Conservation (phyloP, 805 yeast species). For the Isabelozyma pseudorhagii region DNA sequence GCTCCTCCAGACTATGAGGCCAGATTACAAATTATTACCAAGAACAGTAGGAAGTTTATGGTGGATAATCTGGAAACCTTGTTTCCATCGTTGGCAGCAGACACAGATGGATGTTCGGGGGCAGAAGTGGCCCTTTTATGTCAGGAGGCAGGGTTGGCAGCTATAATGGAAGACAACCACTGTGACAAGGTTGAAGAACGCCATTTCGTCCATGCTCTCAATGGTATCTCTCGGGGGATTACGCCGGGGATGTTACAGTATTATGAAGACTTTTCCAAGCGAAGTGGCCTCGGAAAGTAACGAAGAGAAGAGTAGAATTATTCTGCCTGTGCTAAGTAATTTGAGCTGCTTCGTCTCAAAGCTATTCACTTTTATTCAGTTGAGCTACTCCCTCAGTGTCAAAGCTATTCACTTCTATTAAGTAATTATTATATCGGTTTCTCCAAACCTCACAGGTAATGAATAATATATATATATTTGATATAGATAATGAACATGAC, state of each 20-base stretch:
- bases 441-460: not conserved
- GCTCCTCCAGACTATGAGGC: constrained; percentile 87
- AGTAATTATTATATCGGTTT: not conserved
- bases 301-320: not conserved
- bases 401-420: not conserved
- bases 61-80: constrained; percentile 39
- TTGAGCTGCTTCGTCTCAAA: too few species aligned
- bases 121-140: constrained; percentile 90
- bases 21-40: constrained; percentile 70
- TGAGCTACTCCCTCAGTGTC: too few species aligned
- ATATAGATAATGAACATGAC: not conserved
- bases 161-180: constrained; percentile 74
- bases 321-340: too few species aligned
- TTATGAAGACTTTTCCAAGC: constrained; percentile 53
- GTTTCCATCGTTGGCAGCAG: constrained; percentile 50
- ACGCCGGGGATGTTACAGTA: constrained; percentile 82
- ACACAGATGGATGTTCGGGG: constrained; percentile 92
- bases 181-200: constrained; percentile 50
- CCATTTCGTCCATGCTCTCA: constrained; percentile 73
- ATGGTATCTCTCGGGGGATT: constrained; percentile 66
- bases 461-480: too few species aligned
- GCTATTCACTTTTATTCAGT: too few species aligned
- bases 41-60: constrained; percentile 65
- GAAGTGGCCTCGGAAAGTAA: constrained; percentile 26
- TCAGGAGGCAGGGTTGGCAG: constrained; percentile 95